Percentiles rank a stretch among this genome's conserved stretches.
Conservation (phyloP, 768 basidiomycete genomes). For the Clavulina sp. region DNA sequence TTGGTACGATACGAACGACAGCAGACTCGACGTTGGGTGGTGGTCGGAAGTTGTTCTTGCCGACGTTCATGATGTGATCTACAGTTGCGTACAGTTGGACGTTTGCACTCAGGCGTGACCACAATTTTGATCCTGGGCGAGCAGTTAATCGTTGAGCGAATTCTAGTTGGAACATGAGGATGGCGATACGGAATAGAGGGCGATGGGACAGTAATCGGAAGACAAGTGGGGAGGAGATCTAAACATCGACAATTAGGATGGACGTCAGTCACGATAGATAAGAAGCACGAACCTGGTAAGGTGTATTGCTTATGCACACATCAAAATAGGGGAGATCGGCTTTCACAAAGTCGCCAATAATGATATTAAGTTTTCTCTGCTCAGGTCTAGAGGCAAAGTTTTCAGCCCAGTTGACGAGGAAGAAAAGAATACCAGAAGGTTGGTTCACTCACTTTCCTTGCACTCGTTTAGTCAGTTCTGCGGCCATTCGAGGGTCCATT, state of each 20-base stretch:
- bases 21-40: constrained; percentile 87
- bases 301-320: constrained; percentile 98
- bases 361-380: constrained; percentile 84
- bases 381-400: constrained; percentile 45
- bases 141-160: constrained; percentile 89
- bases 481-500: constrained; percentile 98
- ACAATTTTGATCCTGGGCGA: constrained; percentile 61
- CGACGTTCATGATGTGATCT: constrained; percentile 89
- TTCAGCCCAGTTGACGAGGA: neutral
- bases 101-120: constrained; percentile 91
- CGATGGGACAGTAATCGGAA: constrained; percentile 95
- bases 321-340: constrained; percentile 97
- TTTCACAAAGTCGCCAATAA: constrained; percentile 97
- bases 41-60: constrained; percentile 92
- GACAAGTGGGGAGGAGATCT: constrained; percentile 91
- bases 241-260: neutral
- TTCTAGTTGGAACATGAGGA: constrained; percentile 99
- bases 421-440: neutral
- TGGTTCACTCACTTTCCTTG: constrained; percentile 79
- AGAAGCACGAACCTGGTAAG: constrained; percentile 51
- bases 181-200: constrained; percentile 80
- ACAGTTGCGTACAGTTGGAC: constrained; percentile 96
- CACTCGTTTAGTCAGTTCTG: constrained; percentile 89
- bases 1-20: constrained; percentile 78
- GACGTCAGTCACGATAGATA: neutral